Percentiles rank a stretch among this genome's conserved stretches.
Conservation (phyloP, 2,329 filamentous ascomycete genomes). For the Fusarium subglutinans region DNA sequence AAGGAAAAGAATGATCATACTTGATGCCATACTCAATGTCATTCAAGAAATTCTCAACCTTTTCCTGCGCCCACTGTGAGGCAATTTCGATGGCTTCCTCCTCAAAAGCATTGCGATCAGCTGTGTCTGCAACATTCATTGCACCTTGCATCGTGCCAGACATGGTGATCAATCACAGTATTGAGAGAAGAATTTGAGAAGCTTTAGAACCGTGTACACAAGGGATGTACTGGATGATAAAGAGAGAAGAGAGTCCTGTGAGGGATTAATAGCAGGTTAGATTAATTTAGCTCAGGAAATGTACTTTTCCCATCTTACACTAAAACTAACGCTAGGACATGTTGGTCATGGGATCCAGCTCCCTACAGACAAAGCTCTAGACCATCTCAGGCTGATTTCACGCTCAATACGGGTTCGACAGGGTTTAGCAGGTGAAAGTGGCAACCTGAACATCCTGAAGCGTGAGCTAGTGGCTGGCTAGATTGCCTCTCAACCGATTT, state of each 20-base stretch:
- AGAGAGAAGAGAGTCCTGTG: neutral
- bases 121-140: rapidly evolving
- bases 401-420: too few relatives aligned
- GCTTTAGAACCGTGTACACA: rapidly evolving
- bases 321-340: too few relatives aligned
- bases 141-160: neutral
- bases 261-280: too few relatives aligned
- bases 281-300: too few relatives aligned
- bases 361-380: too few relatives aligned
- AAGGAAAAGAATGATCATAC: rapidly evolving
- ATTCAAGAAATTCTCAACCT: neutral
- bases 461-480: too few relatives aligned
- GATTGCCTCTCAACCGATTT: too few relatives aligned
- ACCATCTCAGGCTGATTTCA: too few relatives aligned
- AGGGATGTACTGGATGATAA: rapidly evolving
- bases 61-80: neutral
- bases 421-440: too few relatives aligned
- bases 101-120: neutral
- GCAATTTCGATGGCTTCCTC: neutral
- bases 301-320: too few relatives aligned
- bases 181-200: neutral
- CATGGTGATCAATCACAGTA: neutral
- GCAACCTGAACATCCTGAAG: too few relatives aligned
- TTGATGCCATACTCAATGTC: neutral
- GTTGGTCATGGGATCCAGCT: too few relatives aligned